Conservation (phyloP, 495 filamentous ascomycete genomes). For the Pyrenopolyporus hunteri region DNA sequence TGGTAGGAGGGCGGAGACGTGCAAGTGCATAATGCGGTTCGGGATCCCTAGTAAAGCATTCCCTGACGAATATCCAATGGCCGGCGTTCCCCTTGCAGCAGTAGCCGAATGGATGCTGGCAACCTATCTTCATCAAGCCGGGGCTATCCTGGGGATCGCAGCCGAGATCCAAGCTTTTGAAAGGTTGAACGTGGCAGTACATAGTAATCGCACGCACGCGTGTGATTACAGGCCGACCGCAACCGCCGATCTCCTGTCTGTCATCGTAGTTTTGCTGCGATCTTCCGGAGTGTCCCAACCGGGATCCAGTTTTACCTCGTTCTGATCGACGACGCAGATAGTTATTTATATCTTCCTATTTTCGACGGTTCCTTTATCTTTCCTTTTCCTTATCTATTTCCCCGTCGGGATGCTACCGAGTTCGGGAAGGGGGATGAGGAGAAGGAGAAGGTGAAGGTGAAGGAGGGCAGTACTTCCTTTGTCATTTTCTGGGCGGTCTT, state of each 20-base stretch:
- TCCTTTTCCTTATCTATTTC: neutral
- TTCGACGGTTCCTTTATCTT: neutral
- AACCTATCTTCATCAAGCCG: constrained; percentile 6
- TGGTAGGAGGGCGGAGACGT: constrained; percentile 11
- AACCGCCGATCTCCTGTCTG: constrained; percentile 38
- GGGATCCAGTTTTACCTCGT: constrained; percentile 38
- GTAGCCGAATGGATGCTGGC: constrained; percentile 8
- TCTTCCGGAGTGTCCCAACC: constrained; percentile 27
- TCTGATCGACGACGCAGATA: constrained; percentile 25
- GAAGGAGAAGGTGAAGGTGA: too few relatives aligned
- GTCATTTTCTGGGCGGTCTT: too few relatives aligned
- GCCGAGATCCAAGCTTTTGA: constrained; percentile 22
- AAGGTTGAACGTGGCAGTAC: constrained; percentile 11
- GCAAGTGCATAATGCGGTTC: constrained; percentile 27
- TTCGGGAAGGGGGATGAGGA: too few relatives aligned
- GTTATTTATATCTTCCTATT: constrained; percentile 36
- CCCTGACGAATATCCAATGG: constrained; percentile 23
- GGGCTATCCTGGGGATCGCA: constrained; percentile 27
- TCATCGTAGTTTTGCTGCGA: constrained; percentile 31
- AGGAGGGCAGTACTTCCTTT: too few relatives aligned
- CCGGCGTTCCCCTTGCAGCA: constrained; percentile 31
- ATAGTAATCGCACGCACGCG: neutral
- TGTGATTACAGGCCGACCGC: constrained; percentile 19
- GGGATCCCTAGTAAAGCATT: constrained; percentile 32
- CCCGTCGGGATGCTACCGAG: constrained; percentile 40